Percentiles rank a stretch among this genome's conserved stretches.
Evolutionary conservation across 1,139 yeast species (phyloP).

Genomic region (Ogataea hybrid): DNA sequence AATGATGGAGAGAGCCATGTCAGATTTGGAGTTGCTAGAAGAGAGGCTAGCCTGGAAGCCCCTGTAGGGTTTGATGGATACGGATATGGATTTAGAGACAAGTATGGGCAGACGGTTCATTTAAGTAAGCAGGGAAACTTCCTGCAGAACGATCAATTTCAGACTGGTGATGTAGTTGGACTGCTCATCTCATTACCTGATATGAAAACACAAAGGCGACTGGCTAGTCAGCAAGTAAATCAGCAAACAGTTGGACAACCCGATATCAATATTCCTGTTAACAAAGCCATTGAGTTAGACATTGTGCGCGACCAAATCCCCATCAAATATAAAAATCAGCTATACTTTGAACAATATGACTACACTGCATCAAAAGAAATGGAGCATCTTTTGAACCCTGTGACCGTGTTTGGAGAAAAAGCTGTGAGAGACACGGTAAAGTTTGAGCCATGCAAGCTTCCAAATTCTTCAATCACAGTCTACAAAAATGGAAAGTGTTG

Average conservation of each 20-base stretch:
- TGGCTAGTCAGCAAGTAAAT: conserved; percentile 34
- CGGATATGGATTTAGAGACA: conserved; percentile 87
- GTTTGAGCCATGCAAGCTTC: conserved; percentile 44
- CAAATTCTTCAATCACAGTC: conserved; percentile 58
- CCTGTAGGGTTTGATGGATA: conserved; percentile 96
- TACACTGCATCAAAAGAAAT: conserved; percentile 73
- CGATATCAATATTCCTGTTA: conserved; percentile 21
- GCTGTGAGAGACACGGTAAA: conserved; percentile 44
- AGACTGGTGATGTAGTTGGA: conserved; percentile 81
- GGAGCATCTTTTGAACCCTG: conserved; percentile 75
- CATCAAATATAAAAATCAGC: conserved; percentile 71
- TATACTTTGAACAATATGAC: conserved; percentile 85
- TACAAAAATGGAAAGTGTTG: conserved; percentile 73
- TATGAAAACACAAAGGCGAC: conserved; percentile 40
- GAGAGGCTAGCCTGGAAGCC: conserved; percentile 88
- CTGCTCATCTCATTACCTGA: conserved; percentile 71
- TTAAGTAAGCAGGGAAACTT: conserved; percentile 63
- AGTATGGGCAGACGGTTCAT: conserved; percentile 76
- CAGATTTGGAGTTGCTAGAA: conserved; percentile 75
- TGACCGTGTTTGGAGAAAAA: conserved; percentile 65
- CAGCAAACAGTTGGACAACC: conserved; percentile 33
- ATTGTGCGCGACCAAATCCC: conserved; percentile 84
- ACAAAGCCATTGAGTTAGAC: conserved; percentile 23
- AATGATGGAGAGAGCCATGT: conserved; percentile 55
- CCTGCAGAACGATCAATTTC: conserved; percentile 49